phyloP scores from a whole-genome alignment of 2,329 filamentous ascomycete species.

The Xylariales sp. region DNA sequence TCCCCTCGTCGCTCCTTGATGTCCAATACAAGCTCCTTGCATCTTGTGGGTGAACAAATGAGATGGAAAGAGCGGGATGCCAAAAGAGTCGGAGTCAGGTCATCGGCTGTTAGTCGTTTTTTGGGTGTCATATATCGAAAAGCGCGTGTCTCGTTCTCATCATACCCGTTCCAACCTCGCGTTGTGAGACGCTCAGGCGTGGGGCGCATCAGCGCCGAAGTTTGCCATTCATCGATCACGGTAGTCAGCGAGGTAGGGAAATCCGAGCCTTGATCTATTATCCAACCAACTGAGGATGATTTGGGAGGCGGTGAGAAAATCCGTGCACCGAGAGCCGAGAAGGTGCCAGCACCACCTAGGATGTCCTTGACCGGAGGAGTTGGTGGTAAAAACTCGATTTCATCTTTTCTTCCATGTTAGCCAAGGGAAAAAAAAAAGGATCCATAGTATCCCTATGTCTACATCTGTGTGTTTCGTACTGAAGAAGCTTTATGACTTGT shows the following conservation, averaged over 20 bases:
- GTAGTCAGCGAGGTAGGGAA: conserved; percentile 66
- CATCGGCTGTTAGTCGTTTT: conserved; percentile 68
- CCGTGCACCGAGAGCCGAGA: conserved; percentile 81
- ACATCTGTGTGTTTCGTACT: too few relatives aligned
- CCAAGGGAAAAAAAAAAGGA: conserved; percentile 5
- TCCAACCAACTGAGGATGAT: conserved; percentile 75
- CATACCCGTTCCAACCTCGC: conserved; percentile 89
- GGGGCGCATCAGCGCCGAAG: conserved; percentile 64
- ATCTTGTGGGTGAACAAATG: conserved; percentile 75
- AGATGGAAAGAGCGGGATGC: conserved; percentile 78
- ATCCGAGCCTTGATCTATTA: conserved; percentile 84
- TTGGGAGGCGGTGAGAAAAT: conserved; percentile 70
- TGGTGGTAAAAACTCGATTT: conserved; percentile 79
- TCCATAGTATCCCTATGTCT: too few relatives aligned
- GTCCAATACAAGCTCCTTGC: conserved; percentile 69
- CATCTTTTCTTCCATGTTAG: conserved; percentile 56
- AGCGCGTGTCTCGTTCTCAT: conserved; percentile 62
- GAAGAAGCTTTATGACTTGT: too few relatives aligned
- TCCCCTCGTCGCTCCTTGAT: conserved; percentile 57
- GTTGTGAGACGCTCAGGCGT: conserved; percentile 72
- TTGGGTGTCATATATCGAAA: conserved; percentile 91
- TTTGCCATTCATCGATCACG: conserved; percentile 70
- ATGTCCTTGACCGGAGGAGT: conserved; percentile 67
- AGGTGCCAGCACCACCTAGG: conserved; percentile 85
- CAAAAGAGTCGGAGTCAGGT: conserved; percentile 64